Base-by-base conservation (phyloP, 768 basidiomycete species). In the Leucocoprinus sp. region DNA sequence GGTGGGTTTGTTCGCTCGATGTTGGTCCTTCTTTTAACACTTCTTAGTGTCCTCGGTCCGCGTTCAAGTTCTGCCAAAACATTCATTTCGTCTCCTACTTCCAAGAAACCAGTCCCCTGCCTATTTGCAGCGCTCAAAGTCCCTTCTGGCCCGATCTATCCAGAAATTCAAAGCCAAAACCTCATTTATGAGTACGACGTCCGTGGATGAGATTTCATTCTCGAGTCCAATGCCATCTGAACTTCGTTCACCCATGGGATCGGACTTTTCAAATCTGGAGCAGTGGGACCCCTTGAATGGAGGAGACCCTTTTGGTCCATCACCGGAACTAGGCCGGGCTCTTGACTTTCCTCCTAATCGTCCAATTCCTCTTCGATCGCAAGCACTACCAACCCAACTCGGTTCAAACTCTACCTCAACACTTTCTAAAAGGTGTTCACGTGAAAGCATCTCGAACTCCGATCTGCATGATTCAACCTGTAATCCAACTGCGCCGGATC, bases 141-240 rank as follows among this genome's bases (percentile, higher is more conserved):
- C 46, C n/a, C n/a, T n/a, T n/a, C n/a, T n/a, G n/a, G n/a, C 8
- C 2, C 17, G 8, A n/a, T 31, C 18, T 28, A 19, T 17, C 8
- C 14, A 24, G 22, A 19, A 42, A 6, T 35, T 23, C 27, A 45
- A 12, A 15, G 45, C 38, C 11, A 29, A 36, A n/a, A 38, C 45
- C 6, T 45, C 45, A 24, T 45, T 45, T 29, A 45, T 39, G 45
- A 45, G 37, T 15, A 27, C 45, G 3, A n/a, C n/a, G n/a, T n/a
- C n/a, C n/a, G n/a, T n/a, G 31, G 31, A 31, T 31, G 31, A 31
- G 9, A 31, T 14, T 3, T 31, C 46, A 9, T 48, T 48, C 39
- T 41, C 37, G 46, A 48, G 39, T 15, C 40, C 46, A 4, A 48
- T 48, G 46, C 46, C 39, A 11, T n/a, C 18, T 3, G 46, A 48